These are phyloP conservation scores for Cordyceps sp. DNA, from an alignment of 2,329 filamentous ascomycete genomes.

Conservation along the genomic window DNA sequence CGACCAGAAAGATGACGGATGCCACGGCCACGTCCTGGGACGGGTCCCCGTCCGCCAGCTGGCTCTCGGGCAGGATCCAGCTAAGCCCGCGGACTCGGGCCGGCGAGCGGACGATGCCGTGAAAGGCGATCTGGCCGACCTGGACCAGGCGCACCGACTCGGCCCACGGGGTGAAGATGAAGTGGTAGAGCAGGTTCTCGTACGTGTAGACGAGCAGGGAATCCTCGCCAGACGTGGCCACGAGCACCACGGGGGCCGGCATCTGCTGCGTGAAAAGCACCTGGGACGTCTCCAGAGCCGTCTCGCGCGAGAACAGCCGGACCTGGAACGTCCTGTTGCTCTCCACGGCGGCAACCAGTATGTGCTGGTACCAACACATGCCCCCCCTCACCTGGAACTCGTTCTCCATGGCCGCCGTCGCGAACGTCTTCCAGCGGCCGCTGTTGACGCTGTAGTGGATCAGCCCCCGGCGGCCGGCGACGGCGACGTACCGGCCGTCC, in stretches of 20 bases:
- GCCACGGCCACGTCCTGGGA: conserved; percentile 90
- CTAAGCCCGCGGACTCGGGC: conserved; percentile 83
- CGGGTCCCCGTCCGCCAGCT: conserved; percentile 79
- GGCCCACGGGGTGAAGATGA: conserved; percentile 62
- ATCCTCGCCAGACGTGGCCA: conserved; percentile 80
- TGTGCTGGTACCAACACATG: conserved; percentile 98
- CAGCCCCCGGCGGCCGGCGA: conserved; percentile 83
- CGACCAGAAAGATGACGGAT: conserved; percentile 89
- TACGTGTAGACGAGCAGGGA: conserved; percentile 94
- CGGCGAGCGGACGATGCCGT: conserved; percentile 88
- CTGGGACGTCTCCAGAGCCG: conserved; percentile 54
- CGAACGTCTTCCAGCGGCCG: conserved; percentile 89
- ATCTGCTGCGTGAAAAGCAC: conserved; percentile 64
- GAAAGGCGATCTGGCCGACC: conserved; percentile 95
- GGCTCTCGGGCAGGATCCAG: conserved; percentile 87
- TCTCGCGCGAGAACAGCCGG: conserved; percentile 83
- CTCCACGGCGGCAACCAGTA: conserved; percentile 87
- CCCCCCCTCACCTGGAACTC: conserved; percentile 86
- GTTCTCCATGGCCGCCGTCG: conserved; percentile 64
- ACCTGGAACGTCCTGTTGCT: conserved; percentile 67
- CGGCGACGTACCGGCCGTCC: conserved; percentile 84
- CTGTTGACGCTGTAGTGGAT: conserved; percentile 94
- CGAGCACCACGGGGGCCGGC: conserved; percentile 72
- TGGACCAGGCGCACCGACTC: conserved; percentile 63
- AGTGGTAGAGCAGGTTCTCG: conserved; percentile 91